phyloP scores from a whole-genome alignment of 805 yeast species.

The Candida stauntonica region DNA sequence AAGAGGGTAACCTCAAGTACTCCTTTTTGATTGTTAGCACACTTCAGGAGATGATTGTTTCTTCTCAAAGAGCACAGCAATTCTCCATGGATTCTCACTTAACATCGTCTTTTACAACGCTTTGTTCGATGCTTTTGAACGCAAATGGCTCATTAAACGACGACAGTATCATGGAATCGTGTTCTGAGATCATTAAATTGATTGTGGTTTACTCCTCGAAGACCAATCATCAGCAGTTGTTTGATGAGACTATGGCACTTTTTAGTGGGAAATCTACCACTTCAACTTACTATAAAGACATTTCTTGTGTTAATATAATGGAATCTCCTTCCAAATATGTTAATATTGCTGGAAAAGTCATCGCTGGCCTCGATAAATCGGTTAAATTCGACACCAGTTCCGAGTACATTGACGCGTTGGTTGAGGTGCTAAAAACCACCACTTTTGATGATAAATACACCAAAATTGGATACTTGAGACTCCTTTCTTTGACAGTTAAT shows the following conservation, averaged over 20 bases:
- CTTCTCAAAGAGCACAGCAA: slow-evolving; percentile 18
- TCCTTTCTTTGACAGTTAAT: slow-evolving; percentile 52
- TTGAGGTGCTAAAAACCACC: slow-evolving; percentile 11
- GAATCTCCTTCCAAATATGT: slow-evolving; percentile 32
- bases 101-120: slow-evolving; percentile 13
- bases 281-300: slow-evolving; percentile 9
- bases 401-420: slow-evolving; percentile 14
- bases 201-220: slow-evolving; percentile 30
- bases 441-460: slow-evolving; percentile 15
- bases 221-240: slow-evolving; percentile 39
- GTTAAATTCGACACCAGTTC: slow-evolving; percentile 21
- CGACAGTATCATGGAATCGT: slow-evolving; percentile 21
- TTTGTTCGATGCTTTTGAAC: slow-evolving; percentile 10
- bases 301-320: slow-evolving; percentile 21
- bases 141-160: slow-evolving; percentile 10
- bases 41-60: slow-evolving; percentile 18
- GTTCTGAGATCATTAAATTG: slow-evolving; percentile 33
- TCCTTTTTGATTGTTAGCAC: slow-evolving; percentile 19
- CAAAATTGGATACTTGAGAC: slow-evolving; percentile 53
- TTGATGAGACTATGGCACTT: slow-evolving; percentile 33
- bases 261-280: slow-evolving; percentile 29
- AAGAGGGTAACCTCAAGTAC: slow-evolving; percentile 13
- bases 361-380: slow-evolving; percentile 50
- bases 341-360: slow-evolving; percentile 38
- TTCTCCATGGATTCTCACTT: slow-evolving; percentile 22